Evolutionary conservation across 2,329 filamentous ascomycete genomes (phyloP), one percentile per base, ranked within the genome.

Genomic region (Penicillium sp.): DNA sequence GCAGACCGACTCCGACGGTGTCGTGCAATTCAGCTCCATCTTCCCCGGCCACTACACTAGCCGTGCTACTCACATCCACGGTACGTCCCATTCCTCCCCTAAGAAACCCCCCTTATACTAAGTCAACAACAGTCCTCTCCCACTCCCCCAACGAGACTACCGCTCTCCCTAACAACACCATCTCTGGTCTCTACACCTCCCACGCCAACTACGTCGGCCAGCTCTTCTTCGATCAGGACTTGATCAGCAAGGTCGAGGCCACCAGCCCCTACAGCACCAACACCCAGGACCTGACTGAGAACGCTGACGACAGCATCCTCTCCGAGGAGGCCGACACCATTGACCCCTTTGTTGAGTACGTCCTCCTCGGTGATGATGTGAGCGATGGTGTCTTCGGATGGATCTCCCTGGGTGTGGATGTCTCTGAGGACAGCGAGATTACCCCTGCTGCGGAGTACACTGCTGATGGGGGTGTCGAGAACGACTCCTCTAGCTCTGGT

Each of bases 121-220:
- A n/a, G n/a, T n/a, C n/a, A n/a, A n/a, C 9, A 4, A 22, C 5
- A 64, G 58, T 70, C 7, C 56, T 69, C 29, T 61, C 66, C 9
- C 67, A 69, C 58, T 45, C 59, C 0, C 51, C 51, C 42, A 63
- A 63, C 46, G 57, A 59, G 29, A 64, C 64, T 9, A 64, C 62
- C 9, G 60, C 72, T 6, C 68, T 73, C 40, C 56, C 69, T 39
- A 80, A 76, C 60, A 77, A 75, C 46, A 77, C 78, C 50, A 73
- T 79, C 53, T 64, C 67, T 34, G 76, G 72, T 53, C 71, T 72
- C n/a, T 65, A 63, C 52, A 59, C 54, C 13, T 19, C 64, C 10
- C 71, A 67, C 44, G 73, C 78, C 50, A 75, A 77, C 7, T 80
- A 85, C 66, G 73, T 84, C 33, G 81, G 82, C n/a, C 82, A 86